A percentile compares a stretch with the other conserved stretches of the same genome.
phyloP scores from a whole-genome alignment of 345 rosid species.

The Viola odorata region DNA sequence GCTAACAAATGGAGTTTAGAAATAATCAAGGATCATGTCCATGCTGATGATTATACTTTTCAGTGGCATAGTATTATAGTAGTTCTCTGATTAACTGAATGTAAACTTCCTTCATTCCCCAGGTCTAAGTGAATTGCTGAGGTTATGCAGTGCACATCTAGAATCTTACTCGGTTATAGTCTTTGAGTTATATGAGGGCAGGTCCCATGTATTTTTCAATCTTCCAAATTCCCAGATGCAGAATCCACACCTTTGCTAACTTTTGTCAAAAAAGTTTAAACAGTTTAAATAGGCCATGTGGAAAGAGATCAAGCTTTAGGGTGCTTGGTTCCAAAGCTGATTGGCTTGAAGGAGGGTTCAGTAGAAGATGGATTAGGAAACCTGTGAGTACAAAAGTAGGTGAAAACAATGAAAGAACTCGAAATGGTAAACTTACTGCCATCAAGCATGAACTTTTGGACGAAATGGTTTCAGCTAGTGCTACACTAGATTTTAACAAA shows the following conservation, averaged over 20 bases:
- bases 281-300: slow-evolving; percentile 21
- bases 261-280: slow-evolving; percentile 42
- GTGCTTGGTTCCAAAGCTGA: slow-evolving; percentile 36
- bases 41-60: not conserved
- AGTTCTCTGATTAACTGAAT: slow-evolving; percentile 1
- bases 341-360: slow-evolving; percentile 47
- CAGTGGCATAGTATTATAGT: not conserved
- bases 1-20: not conserved
- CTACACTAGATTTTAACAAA: slow-evolving; percentile 32
- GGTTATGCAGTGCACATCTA: slow-evolving; percentile 6
- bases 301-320: slow-evolving; percentile 28
- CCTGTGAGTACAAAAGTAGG: slow-evolving; percentile 43
- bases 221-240: slow-evolving; percentile 52
- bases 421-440: slow-evolving; percentile 27
- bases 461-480: slow-evolving; percentile 39
- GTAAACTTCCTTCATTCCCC: not conserved
- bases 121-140: slow-evolving; percentile 1
- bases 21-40: not conserved
- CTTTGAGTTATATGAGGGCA: slow-evolving; percentile 36
- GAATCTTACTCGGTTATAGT: slow-evolving; percentile 19
- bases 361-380: slow-evolving; percentile 53
- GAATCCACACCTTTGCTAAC: slow-evolving; percentile 41
- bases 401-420: slow-evolving; percentile 27
- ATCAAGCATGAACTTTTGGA: slow-evolving; percentile 36
- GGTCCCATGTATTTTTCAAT: slow-evolving; percentile 55